phyloP scores from a whole-genome alignment of 192 early-diverging fungal genomes.

The Coemansia sp. region DNA sequence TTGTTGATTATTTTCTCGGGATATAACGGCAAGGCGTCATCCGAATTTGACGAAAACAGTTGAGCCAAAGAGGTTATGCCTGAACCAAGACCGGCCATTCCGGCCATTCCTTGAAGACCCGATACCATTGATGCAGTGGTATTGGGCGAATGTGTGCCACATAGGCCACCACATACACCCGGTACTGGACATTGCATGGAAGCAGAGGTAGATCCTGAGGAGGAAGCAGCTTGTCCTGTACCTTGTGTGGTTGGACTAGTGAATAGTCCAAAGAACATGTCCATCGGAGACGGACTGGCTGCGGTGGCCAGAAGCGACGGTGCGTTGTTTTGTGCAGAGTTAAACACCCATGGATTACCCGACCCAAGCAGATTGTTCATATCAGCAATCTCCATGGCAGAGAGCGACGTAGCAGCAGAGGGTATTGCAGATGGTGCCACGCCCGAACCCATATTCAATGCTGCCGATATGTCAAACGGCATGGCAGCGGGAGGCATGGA shows the following conservation, averaged over 20 bases:
- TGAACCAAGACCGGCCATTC: constrained; percentile 34
- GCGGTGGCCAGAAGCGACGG: no score
- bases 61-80: constrained; percentile 25
- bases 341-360: constrained; percentile 1
- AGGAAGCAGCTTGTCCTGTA: neutral
- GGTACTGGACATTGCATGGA: constrained; percentile 12
- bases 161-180: constrained; percentile 14
- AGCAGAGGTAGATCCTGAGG: neutral
- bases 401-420: neutral
- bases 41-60: constrained; percentile 26
- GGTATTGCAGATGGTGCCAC: neutral
- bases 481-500: neutral
- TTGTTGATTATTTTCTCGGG: constrained; percentile 34
- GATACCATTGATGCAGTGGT: constrained; percentile 16
- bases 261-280: constrained; percentile 24
- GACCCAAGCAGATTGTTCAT: no score
- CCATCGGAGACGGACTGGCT: constrained; percentile 6
- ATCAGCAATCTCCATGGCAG: neutral
- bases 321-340: no score
- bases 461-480: constrained; percentile 16
- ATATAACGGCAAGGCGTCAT: constrained; percentile 21
- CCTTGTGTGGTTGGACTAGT: no score
- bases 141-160: constrained; percentile 21
- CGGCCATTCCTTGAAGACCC: constrained; percentile 19
- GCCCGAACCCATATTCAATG: constrained; percentile 3